Percentiles rank a stretch among this genome's conserved stretches.
phyloP scores from a whole-genome alignment of 2,329 filamentous ascomycete genomes.

The Exophiala sp. region DNA sequence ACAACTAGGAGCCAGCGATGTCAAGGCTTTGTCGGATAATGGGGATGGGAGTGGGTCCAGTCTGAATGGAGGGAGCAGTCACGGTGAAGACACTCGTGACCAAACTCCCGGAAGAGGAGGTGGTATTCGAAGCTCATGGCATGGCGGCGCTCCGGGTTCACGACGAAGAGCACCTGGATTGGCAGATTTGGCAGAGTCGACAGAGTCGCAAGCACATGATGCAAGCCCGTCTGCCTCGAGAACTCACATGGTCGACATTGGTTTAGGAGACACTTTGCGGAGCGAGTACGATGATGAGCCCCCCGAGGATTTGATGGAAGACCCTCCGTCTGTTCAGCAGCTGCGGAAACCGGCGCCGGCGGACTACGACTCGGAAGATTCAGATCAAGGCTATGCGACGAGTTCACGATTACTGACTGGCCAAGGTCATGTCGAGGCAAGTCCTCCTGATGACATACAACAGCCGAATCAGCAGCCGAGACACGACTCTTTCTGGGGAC shows the following conservation, averaged over 20 bases:
- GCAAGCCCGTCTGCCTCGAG: slow-evolving; percentile 50
- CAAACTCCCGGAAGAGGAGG: slow-evolving; percentile 42
- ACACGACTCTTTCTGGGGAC: slow-evolving; percentile 89
- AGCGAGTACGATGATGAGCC: slow-evolving; percentile 43
- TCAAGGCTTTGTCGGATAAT: slow-evolving; percentile 81
- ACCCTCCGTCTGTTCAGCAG: slow-evolving; percentile 56
- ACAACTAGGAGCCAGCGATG: slow-evolving; percentile 77
- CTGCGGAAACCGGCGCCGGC: slow-evolving; percentile 48
- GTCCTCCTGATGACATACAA: slow-evolving; percentile 56
- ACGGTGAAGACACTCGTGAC: slow-evolving; percentile 38
- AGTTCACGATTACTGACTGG: slow-evolving; percentile 34
- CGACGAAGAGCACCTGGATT: slow-evolving; percentile 39
- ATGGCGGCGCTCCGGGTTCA: slow-evolving; percentile 43
- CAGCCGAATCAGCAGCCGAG: slow-evolving; percentile 66
- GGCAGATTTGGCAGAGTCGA: slow-evolving; percentile 34
- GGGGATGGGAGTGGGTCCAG: slow-evolving; percentile 65
- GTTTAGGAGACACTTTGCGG: slow-evolving; percentile 65
- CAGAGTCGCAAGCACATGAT: slow-evolving; percentile 40
- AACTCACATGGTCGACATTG: slow-evolving; percentile 75
- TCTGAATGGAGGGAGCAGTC: slow-evolving; percentile 52
- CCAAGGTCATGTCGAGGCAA: slow-evolving; percentile 49
- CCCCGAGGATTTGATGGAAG: slow-evolving; percentile 45
- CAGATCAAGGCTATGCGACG: slow-evolving; percentile 44
- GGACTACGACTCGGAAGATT: slow-evolving; percentile 45
- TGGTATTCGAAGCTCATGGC: slow-evolving; percentile 58